These are phyloP conservation scores for Wickerhamiella lipophila DNA, from an alignment of 805 yeast species.

Conservation along the genomic window DNA sequence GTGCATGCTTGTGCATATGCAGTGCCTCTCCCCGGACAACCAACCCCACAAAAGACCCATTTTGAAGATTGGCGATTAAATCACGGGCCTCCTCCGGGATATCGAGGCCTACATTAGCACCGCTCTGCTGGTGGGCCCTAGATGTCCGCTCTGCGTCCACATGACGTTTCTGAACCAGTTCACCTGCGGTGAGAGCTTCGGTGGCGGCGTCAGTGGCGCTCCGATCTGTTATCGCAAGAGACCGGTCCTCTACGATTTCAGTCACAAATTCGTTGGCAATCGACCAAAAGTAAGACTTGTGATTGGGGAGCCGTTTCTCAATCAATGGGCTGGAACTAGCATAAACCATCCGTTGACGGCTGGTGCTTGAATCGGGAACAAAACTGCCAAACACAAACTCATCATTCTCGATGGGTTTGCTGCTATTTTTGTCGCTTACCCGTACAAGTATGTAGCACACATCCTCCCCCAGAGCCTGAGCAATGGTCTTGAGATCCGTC, in stretches of 20 bases:
- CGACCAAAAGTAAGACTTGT: slow-evolving; percentile 44
- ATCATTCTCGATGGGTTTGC: background rate
- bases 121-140: slow-evolving; percentile 5
- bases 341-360: slow-evolving; percentile 79
- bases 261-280: slow-evolving; percentile 36
- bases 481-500: slow-evolving; percentile 31
- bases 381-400: slow-evolving; percentile 56
- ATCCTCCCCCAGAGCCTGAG: slow-evolving; percentile 25
- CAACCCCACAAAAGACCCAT: slow-evolving; percentile 1
- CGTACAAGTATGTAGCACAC: slow-evolving; percentile 43
- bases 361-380: slow-evolving; percentile 77
- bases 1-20: slow-evolving; percentile 12
- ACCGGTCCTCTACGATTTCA: background rate
- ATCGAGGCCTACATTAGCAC: background rate
- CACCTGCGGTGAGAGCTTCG: background rate
- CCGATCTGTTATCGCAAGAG: background rate
- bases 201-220: slow-evolving; percentile 4
- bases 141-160: background rate
- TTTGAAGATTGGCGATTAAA: background rate
- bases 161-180: background rate
- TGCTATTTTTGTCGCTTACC: slow-evolving; percentile 12
- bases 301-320: slow-evolving; percentile 45
- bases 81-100: background rate
- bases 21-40: slow-evolving; percentile 10
- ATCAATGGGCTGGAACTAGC: slow-evolving; percentile 80